Conservation (phyloP, 768 basidiomycete genomes). For the Boletus subcaerulescens region DNA sequence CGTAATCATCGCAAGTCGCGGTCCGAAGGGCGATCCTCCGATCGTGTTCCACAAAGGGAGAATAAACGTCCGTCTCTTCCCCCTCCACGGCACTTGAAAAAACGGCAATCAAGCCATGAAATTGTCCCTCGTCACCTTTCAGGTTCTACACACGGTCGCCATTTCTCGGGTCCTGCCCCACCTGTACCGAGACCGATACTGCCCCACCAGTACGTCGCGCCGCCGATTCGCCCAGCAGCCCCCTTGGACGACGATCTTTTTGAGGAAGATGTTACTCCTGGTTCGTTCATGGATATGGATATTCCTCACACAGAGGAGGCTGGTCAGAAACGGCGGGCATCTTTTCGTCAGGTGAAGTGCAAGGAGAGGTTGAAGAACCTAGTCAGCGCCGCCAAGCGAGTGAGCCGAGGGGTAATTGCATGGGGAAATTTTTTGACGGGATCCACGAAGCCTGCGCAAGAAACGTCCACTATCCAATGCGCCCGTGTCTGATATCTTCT, state of each 20-base stretch:
- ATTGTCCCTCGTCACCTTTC: not conserved
- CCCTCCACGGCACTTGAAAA: constrained; percentile 13
- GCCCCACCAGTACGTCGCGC: not conserved
- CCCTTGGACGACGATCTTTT: not conserved
- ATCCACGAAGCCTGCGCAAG: constrained; percentile 5
- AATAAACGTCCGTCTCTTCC: constrained; percentile 23
- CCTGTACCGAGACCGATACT: constrained; percentile 1
- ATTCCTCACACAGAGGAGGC: constrained; percentile 10
- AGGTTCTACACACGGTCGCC: constrained; percentile 1
- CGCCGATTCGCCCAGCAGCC: not conserved
- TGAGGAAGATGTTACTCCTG: constrained; percentile 5
- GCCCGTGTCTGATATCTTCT: constrained; percentile 7
- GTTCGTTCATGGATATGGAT: constrained; percentile 36
- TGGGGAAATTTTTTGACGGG: constrained; percentile 31
- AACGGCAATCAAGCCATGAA: constrained; percentile 9
- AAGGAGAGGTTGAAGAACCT: constrained; percentile 21
- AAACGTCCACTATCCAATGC: not conserved
- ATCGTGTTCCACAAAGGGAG: not conserved
- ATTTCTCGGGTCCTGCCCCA: constrained; percentile 6
- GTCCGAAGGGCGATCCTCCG: constrained; percentile 9
- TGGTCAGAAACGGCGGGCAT: constrained; percentile 7
- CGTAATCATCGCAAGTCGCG: constrained; percentile 21
- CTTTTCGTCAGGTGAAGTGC: constrained; percentile 10
- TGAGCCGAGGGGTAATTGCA: constrained; percentile 27
- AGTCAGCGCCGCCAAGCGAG: constrained; percentile 20